Base-by-base conservation (phyloP, 2,329 filamentous ascomycete genomes). In the Aspergillaceae sp. region DNA sequence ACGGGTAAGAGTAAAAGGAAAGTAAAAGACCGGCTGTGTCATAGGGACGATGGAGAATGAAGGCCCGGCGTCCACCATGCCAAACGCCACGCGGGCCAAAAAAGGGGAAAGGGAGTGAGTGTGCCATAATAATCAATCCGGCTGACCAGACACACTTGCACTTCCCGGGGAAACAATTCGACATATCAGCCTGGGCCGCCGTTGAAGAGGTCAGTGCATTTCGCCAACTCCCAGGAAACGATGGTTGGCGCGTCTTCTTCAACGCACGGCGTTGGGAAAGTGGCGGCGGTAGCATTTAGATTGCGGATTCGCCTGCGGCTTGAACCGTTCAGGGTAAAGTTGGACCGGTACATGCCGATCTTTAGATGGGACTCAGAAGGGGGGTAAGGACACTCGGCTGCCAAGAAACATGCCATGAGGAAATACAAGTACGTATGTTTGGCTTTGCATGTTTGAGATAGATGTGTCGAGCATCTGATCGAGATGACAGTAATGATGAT, bases 151-250 rank as follows among this genome's bases (percentile, higher is more conserved):
- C 5, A 36, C n/a, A 36, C 34, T 7, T 36, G 3, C 34, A 5
- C n/a, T 19, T 36, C n/a, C 6, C 26, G 45, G 46, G 46, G 45
- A 45, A 47, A 47, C 46, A 59, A 56, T 50, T 32, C 48, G 59
- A 62, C 59, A 51, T 57, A 59, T 62, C 60, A 56, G 52, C 55
- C 50, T 55, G 56, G 58, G 54, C 51, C 53, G 50, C 60, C 56
- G 50, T 51, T 56, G 45, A 46, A 36, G 48, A 51, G 55, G 49
- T 50, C 47, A 46, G 47, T 49, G 49, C 46, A 43, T 41, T 26
- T 38, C 42, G 32, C 43, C 19, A 41, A 33, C 45, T 41, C 48
- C 51, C 42, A 40, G 48, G 46, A 42, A 43, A 41, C 36, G 36
- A 38, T 38, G 36, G 36, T 11, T 38, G 36, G 36, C 36, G 29